Evolutionary conservation across 768 basidiomycete genomes (phyloP), one percentile per base, ranked within the genome.

Genomic region (Boletellus sp.): DNA sequence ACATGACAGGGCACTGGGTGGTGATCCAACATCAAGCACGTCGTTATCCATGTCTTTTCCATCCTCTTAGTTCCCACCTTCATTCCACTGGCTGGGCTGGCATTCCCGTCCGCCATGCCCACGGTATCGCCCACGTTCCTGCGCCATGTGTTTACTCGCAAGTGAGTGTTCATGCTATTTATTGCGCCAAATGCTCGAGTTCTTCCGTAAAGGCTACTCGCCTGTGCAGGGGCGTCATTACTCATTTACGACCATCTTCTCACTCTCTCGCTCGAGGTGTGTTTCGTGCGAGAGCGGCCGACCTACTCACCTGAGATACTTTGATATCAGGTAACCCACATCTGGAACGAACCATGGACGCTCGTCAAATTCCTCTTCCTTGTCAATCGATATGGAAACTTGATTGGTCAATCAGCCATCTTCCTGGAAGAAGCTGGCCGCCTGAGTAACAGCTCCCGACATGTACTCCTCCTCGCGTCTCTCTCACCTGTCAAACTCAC

Each of bases 171-270:
- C 5, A 8, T 32, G 20, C 3, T 11, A 16, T 19, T 6, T 4
- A 42, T 20, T 12, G 24, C 16, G 41, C 22, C 12, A 3, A 26
- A 4, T 8, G 28, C 41, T 32, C 15, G 17, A 28, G 7, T 26
- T 4, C 15, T 11, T 42, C 15, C 8, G 11, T n/a, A 5, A 22
- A 66, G 62, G 35, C 1, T 16, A 1, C 24, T 37, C 32, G 42
- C 50, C 12, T 33, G 60, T 44, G 33, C 53, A 37, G 63, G 63
- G 15, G 37, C 31, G 28, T 37, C 59, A 19, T 26, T 67, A 2
- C 56, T 65, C 10, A 16, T 59, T 6, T 62, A 63, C 20, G 63
- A 65, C 23, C 55, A 62, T 46, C 13, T 65, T 38, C 44, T 65
- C 1, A 67, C 65, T 11, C 4, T 65, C 28, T 28, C 48, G 7